Base-by-base conservation (phyloP, 78 protist species). In the Dictyostelium citrinum region DNA sequence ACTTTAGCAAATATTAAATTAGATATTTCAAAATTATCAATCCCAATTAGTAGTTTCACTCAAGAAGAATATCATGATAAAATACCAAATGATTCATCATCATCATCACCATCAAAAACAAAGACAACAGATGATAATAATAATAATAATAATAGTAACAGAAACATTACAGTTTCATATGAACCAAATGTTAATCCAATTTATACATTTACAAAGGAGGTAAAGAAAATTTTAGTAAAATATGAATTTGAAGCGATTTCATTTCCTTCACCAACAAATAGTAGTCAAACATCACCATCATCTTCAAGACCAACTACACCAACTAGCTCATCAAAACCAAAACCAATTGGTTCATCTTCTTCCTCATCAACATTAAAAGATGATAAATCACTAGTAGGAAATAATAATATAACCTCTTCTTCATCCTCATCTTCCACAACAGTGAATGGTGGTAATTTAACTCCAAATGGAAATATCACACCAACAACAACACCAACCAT, bases 231-330 rank as follows among this genome's bases (percentile, higher is more conserved):
- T 8, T 35, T 88, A 22, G 70, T 88, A 1, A 88, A 88, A 68
- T 88, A 88, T 78, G 93, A 88, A 24, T 88, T 88, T 45, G 93
- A 88, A 67, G 24, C 39, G 14, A 39, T 60, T 20, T 41, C 37
- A 12, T 77, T 83, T 5, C 43, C 46, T n/a, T 37, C 82, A 14
- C 58, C 55, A 20, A 64, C 77, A 16, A 46, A 46, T 22, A 33
- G 74, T 45, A n/a, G 71, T n/a, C 22, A 33, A 16, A 14, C 51
- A 45, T n/a, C 90, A 46, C 31, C 82, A 46, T 61, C 80, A 2
- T 76, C 72, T 39, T 39, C 74, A 64, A 45, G 55, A 43, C 81
- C 72, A 45, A 22, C 79, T 2, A 68, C 80, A 76, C 70, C 84
- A 80, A 35, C 84, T 16, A 80, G 46, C 35, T 24, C 27, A 27